A percentile compares a stretch with the other conserved stretches of the same genome.
phyloP scores from a whole-genome alignment of 345 rosid genomes.

The Pistacia integerrima region DNA sequence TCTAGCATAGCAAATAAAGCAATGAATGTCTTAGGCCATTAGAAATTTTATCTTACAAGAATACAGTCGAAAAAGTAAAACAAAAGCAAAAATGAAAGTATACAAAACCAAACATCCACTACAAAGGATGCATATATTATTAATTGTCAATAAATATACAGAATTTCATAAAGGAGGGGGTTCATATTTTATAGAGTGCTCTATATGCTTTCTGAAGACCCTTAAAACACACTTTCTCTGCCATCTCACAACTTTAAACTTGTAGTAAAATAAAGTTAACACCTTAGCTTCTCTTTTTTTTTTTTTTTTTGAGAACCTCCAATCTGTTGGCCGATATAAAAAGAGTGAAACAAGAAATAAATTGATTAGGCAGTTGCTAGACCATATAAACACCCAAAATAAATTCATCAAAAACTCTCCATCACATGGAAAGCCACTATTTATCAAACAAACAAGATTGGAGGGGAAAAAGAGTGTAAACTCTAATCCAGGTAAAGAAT shows the following conservation, averaged over 20 bases:
- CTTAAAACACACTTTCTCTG: slow-evolving; percentile 85
- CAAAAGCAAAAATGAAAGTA: neutral
- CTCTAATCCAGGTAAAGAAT: too few species aligned
- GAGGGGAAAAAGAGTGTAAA: too few species aligned
- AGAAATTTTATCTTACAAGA: neutral
- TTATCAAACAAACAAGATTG: too few species aligned
- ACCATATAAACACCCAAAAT: neutral
- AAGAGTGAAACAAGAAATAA: slow-evolving; percentile 9
- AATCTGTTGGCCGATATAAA: slow-evolving; percentile 11
- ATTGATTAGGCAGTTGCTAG: neutral
- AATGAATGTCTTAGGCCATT: neutral
- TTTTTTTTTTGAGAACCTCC: slow-evolving; percentile 14
- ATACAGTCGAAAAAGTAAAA: neutral
- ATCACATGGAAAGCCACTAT: too few species aligned
- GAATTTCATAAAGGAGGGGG: neutral
- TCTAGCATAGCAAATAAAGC: neutral
- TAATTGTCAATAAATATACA: slow-evolving; percentile 1
- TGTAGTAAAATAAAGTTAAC: neutral
- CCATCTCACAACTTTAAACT: slow-evolving; percentile 49
- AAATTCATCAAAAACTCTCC: neutral
- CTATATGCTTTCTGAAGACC: slow-evolving; percentile 97
- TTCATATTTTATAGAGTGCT: slow-evolving; percentile 83
- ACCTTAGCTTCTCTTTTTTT: neutral
- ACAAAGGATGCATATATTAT: neutral
- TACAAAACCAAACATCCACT: neutral